Evolutionary conservation across 2,329 filamentous ascomycete species (phyloP).

Genomic region (Aspergillus proliferans): DNA sequence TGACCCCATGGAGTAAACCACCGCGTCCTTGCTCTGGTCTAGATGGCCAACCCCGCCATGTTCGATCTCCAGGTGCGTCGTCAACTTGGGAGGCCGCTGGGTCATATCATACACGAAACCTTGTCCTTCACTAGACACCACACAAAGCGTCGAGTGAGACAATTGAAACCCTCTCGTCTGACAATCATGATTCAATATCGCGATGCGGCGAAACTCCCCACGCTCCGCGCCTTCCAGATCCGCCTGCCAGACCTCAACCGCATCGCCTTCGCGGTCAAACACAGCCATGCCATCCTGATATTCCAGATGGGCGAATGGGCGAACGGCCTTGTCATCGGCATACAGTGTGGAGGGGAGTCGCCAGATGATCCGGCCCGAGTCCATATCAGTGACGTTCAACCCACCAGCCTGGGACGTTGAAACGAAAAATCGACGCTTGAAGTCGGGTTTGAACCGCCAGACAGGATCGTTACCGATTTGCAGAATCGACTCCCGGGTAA

Average conservation of each 20-base stretch:
- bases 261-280: constrained; percentile 41
- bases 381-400: constrained; percentile 43
- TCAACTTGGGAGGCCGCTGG: constrained; percentile 27
- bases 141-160: constrained; percentile 39
- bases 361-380: constrained; percentile 38
- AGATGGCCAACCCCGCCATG: constrained; percentile 40
- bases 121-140: constrained; percentile 39
- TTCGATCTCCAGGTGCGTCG: constrained; percentile 34
- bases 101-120: constrained; percentile 44
- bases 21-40: constrained; percentile 36
- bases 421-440: constrained; percentile 41
- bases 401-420: constrained; percentile 43
- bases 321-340: constrained; percentile 26
- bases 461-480: constrained; percentile 37
- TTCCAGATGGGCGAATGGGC: constrained; percentile 42
- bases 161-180: constrained; percentile 44
- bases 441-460: constrained; percentile 44
- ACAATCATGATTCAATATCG: constrained; percentile 37
- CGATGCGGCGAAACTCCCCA: constrained; percentile 37
- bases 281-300: constrained; percentile 43
- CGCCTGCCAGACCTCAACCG: constrained; percentile 42
- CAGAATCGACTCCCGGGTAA: constrained; percentile 34
- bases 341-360: constrained; percentile 23
- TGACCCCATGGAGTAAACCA: constrained; percentile 41
- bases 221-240: constrained; percentile 27